Evolutionary conservation across 2,329 filamentous ascomycete species (phyloP), one percentile per base, ranked within the genome.

Genomic region (Verticillium dahliae): DNA sequence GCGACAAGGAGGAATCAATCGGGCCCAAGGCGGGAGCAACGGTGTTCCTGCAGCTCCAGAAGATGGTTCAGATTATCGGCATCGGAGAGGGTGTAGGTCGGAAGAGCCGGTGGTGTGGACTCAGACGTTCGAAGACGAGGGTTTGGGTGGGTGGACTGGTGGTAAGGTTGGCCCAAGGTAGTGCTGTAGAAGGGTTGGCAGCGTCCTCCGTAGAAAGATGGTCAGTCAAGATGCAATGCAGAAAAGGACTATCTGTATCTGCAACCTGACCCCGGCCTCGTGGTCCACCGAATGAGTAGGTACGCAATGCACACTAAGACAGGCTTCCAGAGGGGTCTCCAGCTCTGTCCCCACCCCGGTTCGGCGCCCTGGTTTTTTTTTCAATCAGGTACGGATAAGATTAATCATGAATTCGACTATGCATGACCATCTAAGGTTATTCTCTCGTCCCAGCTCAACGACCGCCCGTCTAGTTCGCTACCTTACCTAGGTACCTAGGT

Each of bases 231-330:
- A 34, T 58, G 22, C 38, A 41, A 50, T 50, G 45, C 45, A 50
- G 45, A 50, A 58, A 58, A 58, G 57, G 57, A 31, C 57, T 50
- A 58, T 58, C 57, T 50, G 57, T 41, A 50, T 58, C 57, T 50
- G 45, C 45, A 50, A 50, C 45, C 45, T 50, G 22, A 50, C 45
- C 57, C 57, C 57, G 35, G 57, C 22, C 15, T 58, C 57, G 33
- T 39, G 57, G 57, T 45, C 57, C 57, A 50, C 57, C 31, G 27
- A 50, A 58, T 22, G 37, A 41, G 22, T 58, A n/a, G 57, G 38
- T 50, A 27, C 27, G 27, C 45, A 50, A 50, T 50, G 45, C 45
- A 50, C 45, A 50, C 45, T 50, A 50, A 18, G n/a, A 22, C 45
- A 22, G 45, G 18, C 22, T 45, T 11, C 45, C n/a, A 22, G 18